Evolutionary conservation across 2,329 filamentous ascomycete species (phyloP), one percentile per base, ranked within the genome.

Genomic region (Sodiomyces alkalinus): DNA sequence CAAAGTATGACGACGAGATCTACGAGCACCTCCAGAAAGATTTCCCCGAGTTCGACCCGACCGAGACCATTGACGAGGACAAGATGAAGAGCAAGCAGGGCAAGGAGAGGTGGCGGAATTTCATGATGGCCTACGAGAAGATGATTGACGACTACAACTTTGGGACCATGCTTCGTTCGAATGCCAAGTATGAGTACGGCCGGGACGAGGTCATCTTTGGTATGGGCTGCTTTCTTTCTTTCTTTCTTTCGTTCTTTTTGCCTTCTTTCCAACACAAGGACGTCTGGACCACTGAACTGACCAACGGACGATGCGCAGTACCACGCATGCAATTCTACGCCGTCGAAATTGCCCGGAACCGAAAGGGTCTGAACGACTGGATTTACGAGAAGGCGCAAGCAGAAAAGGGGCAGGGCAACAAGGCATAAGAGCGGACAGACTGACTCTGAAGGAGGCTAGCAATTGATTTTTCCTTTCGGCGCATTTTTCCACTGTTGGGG

Each of bases 121-220:
- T 94, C 60, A 80, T 94, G 69, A 86, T 80, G 66, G 62, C 67
- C 37, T 98, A 94, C 53, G 85, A 96, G 60, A 86, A 92, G 56
- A 87, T 71, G 56, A 64, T 98, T n/a, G 79, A 90, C 38, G 92
- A 98, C 56, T 98, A 76, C 65, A 98, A 94, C 63, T 98, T 94
- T 54, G 90, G 90, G 31, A 94, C 90, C 19, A 86, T 98, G 68
- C 53, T 98, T 43, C 74, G 90, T 33, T 67, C 71, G 32, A 80
- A 69, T 46, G 68, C 83, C 20, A 81, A 80, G 43, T 72, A 55
- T 29, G 87, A 94, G 54, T 96, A 98, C 51, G 81, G 77, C 29
- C 65, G 92, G 57, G 64, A 92, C 32, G 82, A 78, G 30, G 93
- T 85, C 3, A 93, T 98, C 29, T 96, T 98, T 44, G 85, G 80